phyloP scores from a whole-genome alignment of 371 early-diverging fungal genomes.

The Saksenaea oblongispora region DNA sequence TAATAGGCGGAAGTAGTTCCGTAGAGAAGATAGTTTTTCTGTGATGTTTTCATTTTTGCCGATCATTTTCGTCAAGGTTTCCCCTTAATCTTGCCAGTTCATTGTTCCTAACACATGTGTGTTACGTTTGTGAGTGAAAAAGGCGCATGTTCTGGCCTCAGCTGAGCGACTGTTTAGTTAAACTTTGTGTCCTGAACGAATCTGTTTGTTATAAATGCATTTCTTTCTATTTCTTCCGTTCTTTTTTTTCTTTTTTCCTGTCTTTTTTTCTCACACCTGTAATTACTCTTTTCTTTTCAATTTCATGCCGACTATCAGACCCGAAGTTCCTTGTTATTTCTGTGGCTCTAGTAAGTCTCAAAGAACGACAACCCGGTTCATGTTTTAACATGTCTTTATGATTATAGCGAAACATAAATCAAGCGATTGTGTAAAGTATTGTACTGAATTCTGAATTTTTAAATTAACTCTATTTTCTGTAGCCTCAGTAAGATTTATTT shows the following conservation, averaged over 20 bases:
- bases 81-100: not conserved
- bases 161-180: not conserved
- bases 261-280: not conserved
- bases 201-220: constrained; percentile 10
- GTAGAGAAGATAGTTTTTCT: not conserved
- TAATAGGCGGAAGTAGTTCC: not conserved
- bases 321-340: constrained; percentile 2
- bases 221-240: not conserved
- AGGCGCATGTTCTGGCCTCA: not conserved
- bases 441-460: not conserved
- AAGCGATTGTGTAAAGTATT: constrained; percentile 22
- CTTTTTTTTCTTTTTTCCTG: constrained; percentile 2
- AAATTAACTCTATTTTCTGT: not conserved
- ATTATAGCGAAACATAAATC: constrained; percentile 16
- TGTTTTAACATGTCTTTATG: not conserved
- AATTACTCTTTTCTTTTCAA: not conserved
- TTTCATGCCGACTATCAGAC: not conserved
- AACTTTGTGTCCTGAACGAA: no score
- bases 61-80: not conserved
- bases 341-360: constrained; percentile 17
- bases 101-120: not conserved
- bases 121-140: not conserved
- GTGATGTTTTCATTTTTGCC: not conserved
- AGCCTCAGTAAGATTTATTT: constrained; percentile 3
- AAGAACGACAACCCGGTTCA: not conserved